A percentile compares a stretch with the other conserved stretches of the same genome.
phyloP scores from a whole-genome alignment of 2,329 filamentous ascomycete species.

The Alternaria gansuensis region DNA sequence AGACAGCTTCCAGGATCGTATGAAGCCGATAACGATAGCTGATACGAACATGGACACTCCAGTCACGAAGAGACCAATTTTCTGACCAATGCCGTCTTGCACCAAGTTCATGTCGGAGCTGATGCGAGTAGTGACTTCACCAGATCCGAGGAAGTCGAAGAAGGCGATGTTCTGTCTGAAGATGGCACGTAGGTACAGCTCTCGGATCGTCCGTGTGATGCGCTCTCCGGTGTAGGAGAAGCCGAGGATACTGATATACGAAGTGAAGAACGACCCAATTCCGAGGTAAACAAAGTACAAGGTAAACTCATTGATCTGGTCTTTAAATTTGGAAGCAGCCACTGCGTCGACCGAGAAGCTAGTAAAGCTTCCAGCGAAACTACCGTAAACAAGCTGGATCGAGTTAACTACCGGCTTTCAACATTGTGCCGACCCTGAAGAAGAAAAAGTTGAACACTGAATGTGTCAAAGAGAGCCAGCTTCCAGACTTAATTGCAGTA shows the following conservation, averaged over 20 bases:
- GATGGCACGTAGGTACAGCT: constrained; percentile 71
- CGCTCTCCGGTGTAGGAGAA: constrained; percentile 75
- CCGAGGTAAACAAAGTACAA: constrained; percentile 54
- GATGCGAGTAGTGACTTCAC: constrained; percentile 94
- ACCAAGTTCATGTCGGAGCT: constrained; percentile 94
- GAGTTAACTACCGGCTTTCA: constrained; percentile 5
- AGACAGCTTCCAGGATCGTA: constrained; percentile 92
- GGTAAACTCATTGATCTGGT: constrained; percentile 45
- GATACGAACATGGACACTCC: constrained; percentile 70
- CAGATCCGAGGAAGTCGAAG: constrained; percentile 86
- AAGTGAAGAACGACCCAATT: constrained; percentile 67
- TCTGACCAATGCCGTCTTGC: constrained; percentile 79
- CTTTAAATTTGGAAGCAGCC: constrained; percentile 37
- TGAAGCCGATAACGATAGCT: constrained; percentile 89
- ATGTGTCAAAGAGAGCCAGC: too few relatives aligned
- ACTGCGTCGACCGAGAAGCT: constrained; percentile 47
- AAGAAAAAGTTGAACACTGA: too few relatives aligned
- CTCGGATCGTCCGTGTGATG: constrained; percentile 57
- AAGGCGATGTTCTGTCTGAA: constrained; percentile 55
- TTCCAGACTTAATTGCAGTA: neutral
- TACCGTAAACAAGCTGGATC: constrained; percentile 50
- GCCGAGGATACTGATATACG: constrained; percentile 78
- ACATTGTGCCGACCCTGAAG: neutral
- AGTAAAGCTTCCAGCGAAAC: constrained; percentile 51
- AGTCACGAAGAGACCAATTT: constrained; percentile 49